phyloP scores from a whole-genome alignment of 2,329 filamentous ascomycete species.

The Acrocalymma vagum region DNA sequence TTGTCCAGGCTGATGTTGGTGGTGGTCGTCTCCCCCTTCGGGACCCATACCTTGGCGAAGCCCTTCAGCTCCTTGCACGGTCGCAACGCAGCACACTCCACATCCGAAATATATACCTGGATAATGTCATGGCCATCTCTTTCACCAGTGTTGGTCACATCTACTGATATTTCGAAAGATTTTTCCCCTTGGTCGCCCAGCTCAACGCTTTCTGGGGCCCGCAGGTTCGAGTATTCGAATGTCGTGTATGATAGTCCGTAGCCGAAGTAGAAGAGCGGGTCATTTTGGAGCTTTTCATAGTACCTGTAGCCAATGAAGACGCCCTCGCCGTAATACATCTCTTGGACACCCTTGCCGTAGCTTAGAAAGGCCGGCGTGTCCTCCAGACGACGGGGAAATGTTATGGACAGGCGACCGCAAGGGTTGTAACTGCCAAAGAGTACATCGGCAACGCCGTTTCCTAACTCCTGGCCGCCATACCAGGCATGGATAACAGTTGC shows the following conservation, averaged over 20 bases:
- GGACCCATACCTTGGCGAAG: constrained; percentile 45
- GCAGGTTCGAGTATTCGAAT: constrained; percentile 72
- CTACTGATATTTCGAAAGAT: constrained; percentile 57
- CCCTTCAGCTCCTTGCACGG: constrained; percentile 36
- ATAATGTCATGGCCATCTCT: constrained; percentile 60
- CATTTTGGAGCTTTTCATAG: constrained; percentile 73
- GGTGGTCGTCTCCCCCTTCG: constrained; percentile 7
- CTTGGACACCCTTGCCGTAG: constrained; percentile 73
- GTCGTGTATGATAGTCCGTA: constrained; percentile 81
- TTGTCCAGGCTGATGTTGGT: constrained; percentile 1
- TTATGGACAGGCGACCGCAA: constrained; percentile 76
- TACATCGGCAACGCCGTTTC: constrained; percentile 78
- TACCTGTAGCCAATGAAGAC: constrained; percentile 87
- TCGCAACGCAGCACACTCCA: constrained; percentile 59
- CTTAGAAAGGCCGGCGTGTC: constrained; percentile 80
- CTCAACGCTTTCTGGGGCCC: no score
- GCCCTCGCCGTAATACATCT: constrained; percentile 75
- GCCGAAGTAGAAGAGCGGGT: constrained; percentile 81
- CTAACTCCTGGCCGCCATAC: constrained; percentile 83
- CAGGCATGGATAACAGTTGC: constrained; percentile 81
- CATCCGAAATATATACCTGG: constrained; percentile 60
- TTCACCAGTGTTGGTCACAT: constrained; percentile 67
- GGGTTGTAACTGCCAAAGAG: constrained; percentile 78
- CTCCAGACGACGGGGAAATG: constrained; percentile 65
- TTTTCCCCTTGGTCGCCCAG: constrained; percentile 68